phyloP scores from a whole-genome alignment of 1,284 basidiomycete species.

The Megacollybia platyphylla region DNA sequence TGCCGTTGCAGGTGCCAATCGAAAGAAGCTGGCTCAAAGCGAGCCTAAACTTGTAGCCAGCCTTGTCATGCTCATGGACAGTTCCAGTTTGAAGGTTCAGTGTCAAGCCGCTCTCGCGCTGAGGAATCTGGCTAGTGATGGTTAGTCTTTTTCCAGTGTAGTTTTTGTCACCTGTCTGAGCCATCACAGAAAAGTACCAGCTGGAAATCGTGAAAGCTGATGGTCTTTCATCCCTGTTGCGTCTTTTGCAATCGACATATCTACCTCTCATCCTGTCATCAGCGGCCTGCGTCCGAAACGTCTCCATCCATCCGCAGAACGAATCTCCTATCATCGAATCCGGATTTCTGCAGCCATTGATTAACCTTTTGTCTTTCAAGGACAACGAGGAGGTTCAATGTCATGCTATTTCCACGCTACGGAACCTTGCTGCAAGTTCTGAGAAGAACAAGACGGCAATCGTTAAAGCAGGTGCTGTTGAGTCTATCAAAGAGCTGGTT shows the following conservation, averaged over 20 bases:
- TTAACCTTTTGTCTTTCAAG: constrained; percentile 93
- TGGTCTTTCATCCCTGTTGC: constrained; percentile 85
- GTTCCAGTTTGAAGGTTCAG: constrained; percentile 94
- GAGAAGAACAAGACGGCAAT: constrained; percentile 99
- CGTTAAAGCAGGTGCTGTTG: constrained; percentile 96
- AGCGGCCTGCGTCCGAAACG: constrained; percentile 97
- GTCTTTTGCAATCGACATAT: constrained; percentile 93
- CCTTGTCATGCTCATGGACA: constrained; percentile 95
- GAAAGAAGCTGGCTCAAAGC: constrained; percentile 90
- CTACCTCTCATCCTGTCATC: constrained; percentile 98
- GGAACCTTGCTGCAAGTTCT: constrained; percentile 93
- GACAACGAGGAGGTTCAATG: constrained; percentile 99
- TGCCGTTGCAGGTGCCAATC: constrained; percentile 53
- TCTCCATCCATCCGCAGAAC: constrained; percentile 97
- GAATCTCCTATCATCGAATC: constrained; percentile 99
- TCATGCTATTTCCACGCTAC: constrained; percentile 96
- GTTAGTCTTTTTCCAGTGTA: constrained; percentile 27
- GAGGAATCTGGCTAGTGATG: constrained; percentile 94
- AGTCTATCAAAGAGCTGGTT: constrained; percentile 95
- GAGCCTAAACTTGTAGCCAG: constrained; percentile 95
- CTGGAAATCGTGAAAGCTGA: constrained; percentile 97
- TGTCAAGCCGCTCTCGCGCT: constrained; percentile 97
- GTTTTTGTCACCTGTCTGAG: background rate
- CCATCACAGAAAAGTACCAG: constrained; percentile 87
- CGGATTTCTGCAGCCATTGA: constrained; percentile 92